These are phyloP conservation scores for Termitomyces sp. DNA, from an alignment of 768 basidiomycete species.

Conservation along the genomic window DNA sequence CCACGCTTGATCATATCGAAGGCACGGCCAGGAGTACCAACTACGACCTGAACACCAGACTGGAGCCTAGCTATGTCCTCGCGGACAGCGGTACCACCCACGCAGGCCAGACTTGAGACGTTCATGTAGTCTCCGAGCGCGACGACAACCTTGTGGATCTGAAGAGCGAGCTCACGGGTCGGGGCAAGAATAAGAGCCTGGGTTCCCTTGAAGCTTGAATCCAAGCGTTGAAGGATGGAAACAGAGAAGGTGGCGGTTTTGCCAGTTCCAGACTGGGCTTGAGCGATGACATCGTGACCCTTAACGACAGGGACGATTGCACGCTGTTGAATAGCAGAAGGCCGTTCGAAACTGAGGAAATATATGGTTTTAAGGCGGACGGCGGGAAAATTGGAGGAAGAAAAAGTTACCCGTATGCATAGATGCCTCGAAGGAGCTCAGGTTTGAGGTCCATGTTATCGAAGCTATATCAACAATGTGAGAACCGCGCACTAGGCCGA, in stretches of 20 bases:
- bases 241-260: conserved; percentile 99
- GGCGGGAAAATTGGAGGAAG: not conserved
- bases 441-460: conserved; percentile 99
- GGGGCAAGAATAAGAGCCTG: conserved; percentile 99
- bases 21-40: conserved; percentile 96
- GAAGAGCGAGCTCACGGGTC: conserved; percentile 96
- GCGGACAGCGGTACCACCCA: conserved; percentile 96
- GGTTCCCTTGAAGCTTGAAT: conserved; percentile 65
- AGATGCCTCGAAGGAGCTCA: conserved; percentile 97
- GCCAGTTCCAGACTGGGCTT: conserved; percentile 98
- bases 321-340: conserved; percentile 98
- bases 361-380: not conserved
- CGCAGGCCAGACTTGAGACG: conserved; percentile 95
- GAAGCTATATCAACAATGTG: conserved; percentile 55
- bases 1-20: conserved; percentile 98
- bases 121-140: conserved; percentile 97
- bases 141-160: conserved; percentile 98
- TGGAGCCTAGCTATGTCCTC: conserved; percentile 98
- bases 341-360: conserved; percentile 88
- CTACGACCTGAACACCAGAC: conserved; percentile 87
- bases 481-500: not conserved
- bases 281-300: conserved; percentile 98
- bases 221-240: conserved; percentile 78
- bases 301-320: conserved; percentile 98
- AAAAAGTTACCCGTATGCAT: conserved; percentile 86